Percentiles rank a stretch among this genome's conserved stretches.
phyloP scores from a whole-genome alignment of 2,329 filamentous ascomycete genomes.

The Sporothrix humicola region DNA sequence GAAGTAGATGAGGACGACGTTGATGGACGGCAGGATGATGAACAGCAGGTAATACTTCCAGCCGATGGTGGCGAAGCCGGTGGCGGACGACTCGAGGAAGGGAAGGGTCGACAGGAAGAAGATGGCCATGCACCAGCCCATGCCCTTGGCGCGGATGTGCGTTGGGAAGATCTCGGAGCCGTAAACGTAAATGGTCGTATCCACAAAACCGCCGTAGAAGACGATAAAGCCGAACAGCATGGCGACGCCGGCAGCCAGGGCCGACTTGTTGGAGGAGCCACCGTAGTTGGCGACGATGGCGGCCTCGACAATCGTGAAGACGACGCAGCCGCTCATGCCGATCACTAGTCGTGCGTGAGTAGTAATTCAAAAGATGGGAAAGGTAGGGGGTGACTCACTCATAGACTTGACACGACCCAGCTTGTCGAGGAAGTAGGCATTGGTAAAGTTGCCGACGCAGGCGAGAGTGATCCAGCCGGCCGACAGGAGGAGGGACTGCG shows the following conservation, averaged over 20 bases:
- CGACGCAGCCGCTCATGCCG: conserved; percentile 20
- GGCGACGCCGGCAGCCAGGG: conserved; percentile 13
- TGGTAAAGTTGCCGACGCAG: conserved; percentile 10
- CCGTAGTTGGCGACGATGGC: conserved; percentile 11
- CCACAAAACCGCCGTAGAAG: conserved; percentile 24
- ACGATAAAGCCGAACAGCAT: conserved; percentile 26
- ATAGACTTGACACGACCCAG: conserved; percentile 15
- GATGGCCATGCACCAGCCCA: conserved; percentile 19
- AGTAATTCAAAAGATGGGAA: too few relatives aligned
- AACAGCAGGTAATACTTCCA: conserved; percentile 30
- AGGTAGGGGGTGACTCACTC: neutral
- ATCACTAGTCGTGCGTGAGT: neutral
- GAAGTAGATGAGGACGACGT: neutral
- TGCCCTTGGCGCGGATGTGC: conserved; percentile 27
- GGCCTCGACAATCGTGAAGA: neutral
- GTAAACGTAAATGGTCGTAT: conserved; percentile 28
- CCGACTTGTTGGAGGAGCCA: conserved; percentile 15
- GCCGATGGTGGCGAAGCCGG: conserved; percentile 12
- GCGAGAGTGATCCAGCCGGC: conserved; percentile 20
- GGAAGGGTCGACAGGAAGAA: conserved; percentile 21
- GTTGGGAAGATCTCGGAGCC: conserved; percentile 32
- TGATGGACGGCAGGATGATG: conserved; percentile 20
- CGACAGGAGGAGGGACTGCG: conserved; percentile 9
- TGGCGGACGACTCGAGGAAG: conserved; percentile 15
- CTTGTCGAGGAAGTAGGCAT: neutral